phyloP scores from a whole-genome alignment of 2,329 filamentous ascomycete species.

The Pezicula rhizophila region DNA sequence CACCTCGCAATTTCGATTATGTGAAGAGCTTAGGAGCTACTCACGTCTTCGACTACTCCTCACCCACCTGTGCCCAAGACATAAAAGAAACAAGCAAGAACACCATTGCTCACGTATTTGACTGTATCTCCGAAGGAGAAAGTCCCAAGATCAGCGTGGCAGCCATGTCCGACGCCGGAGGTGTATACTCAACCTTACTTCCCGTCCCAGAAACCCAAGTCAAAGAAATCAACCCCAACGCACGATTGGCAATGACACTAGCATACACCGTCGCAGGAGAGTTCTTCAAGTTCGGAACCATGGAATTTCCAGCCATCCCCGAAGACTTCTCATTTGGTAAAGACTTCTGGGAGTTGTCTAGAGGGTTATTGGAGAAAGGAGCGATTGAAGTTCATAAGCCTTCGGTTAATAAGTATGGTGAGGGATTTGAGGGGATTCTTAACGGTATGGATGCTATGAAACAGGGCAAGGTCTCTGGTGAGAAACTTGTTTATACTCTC shows the following conservation, averaged over 20 bases:
- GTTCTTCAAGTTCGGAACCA: slow-evolving; percentile 20
- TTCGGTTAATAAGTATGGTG: slow-evolving; percentile 21
- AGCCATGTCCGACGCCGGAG: slow-evolving; percentile 32
- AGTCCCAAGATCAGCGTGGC: slow-evolving; percentile 31
- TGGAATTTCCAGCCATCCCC: slow-evolving; percentile 12
- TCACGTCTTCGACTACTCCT: slow-evolving; percentile 44
- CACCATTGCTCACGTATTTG: slow-evolving; percentile 38
- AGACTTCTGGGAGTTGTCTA: slow-evolving; percentile 31
- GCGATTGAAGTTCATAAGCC: slow-evolving; percentile 31
- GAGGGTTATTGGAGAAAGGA: slow-evolving; percentile 29
- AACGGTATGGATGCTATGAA: slow-evolving; percentile 22
- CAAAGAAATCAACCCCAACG: slow-evolving; percentile 34
- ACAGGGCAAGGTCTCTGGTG: slow-evolving; percentile 31
- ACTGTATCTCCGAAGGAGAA: slow-evolving; percentile 39
- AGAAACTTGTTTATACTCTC: slow-evolving; percentile 40
- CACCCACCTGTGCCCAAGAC: slow-evolving; percentile 35
- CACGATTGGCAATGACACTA: slow-evolving; percentile 25
- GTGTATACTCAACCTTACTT: slow-evolving; percentile 36
- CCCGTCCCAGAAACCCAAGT: slow-evolving; percentile 32
- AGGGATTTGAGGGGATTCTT: slow-evolving; percentile 24
- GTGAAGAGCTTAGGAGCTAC: slow-evolving; percentile 40
- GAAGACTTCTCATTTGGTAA: slow-evolving; percentile 31
- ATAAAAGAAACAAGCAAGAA: slow-evolving; percentile 40
- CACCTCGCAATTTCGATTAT: slow-evolving; percentile 41
- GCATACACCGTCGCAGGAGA: slow-evolving; percentile 37